Evolutionary conservation across 192 early-diverging fungal genomes (phyloP), one percentile per base, ranked within the genome.

Genomic region (Lunasporangiospora selenospora): DNA sequence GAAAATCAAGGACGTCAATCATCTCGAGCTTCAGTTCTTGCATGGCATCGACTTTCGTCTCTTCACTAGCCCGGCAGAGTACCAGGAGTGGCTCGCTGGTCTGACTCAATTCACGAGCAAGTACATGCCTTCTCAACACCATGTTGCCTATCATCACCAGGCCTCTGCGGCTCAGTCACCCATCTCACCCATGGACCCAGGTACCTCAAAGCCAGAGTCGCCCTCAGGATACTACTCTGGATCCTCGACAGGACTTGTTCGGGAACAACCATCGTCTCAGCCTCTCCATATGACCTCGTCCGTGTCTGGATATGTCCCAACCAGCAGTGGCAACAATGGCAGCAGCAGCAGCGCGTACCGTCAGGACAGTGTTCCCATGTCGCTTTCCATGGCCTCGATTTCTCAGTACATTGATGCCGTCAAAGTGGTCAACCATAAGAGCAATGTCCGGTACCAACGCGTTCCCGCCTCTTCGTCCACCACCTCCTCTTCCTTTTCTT

Each of bases 1-100:
- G 75, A 91, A 91, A 12, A 83, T 92, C 38, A 70, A 82, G 44
- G 92, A 96, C 65, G 76, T 96, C 24, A 89, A 89, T 51, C 86
- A 91, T 27, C 89, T 93, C 78, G 92, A 92, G 81, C 81, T 92
- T 47, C 92, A 94, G 67, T 92, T 95, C 70, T 62, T 95, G 65
- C 73, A 77, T 37, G 87, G 88, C 18, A 83, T 95, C 43, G 80
- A 88, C 49, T 93, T 89, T 55, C 77, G 86, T 26, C 79, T 92
- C 47, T 89, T 90, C 75, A 89, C 93, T n/a, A 75, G 78, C 7
- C 75, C 83, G 18, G 61, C 75, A 16, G 87, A 93, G 38, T 95
- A 88, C 64, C 77, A 79, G 48, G 69, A 77, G 9, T 95, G 93
- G 93, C 79, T 88, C 13, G 54, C 67, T 3, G 80, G 49, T 15